Evolutionary conservation across 108 stramenopile species (phyloP).

Genomic region (Nannochloropsis salina): DNA sequence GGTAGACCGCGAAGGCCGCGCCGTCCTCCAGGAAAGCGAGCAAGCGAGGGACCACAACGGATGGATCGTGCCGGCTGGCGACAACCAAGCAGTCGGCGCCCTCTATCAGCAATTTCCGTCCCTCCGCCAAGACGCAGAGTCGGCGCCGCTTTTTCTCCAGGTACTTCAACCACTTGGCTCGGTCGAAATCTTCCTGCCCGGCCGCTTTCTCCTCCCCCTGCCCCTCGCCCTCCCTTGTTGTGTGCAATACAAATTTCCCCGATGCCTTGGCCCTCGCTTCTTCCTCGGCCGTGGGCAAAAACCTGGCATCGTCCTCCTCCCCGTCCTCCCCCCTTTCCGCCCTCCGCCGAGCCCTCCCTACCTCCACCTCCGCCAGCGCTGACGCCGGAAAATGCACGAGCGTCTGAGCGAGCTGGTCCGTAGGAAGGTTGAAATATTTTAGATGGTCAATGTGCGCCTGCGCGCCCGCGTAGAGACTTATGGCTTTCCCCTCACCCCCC

Average conservation of each 20-base stretch:
- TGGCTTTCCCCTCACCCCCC: slow-evolving; percentile 42
- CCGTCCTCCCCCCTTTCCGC: background rate
- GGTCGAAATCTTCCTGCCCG: slow-evolving; percentile 1
- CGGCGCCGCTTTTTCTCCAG: background rate
- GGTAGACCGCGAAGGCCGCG: background rate
- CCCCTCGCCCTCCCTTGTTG: background rate
- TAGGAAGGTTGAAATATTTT: slow-evolving; percentile 18
- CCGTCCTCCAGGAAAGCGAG: background rate
- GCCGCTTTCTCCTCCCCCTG: background rate
- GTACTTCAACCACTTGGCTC: slow-evolving; percentile 11
- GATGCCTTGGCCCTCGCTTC: background rate
- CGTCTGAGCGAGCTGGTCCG: background rate
- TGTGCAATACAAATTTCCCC: background rate
- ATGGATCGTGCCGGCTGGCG: background rate
- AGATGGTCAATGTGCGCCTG: slow-evolving; percentile 32
- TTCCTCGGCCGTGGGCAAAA: background rate
- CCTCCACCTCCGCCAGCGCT: background rate
- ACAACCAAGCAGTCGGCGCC: background rate
- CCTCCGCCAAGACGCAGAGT: background rate
- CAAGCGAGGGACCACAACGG: background rate
- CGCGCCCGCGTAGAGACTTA: slow-evolving; percentile 30
- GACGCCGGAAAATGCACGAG: background rate
- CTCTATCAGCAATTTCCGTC: background rate
- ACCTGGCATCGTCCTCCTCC: background rate
- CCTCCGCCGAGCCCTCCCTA: background rate